These are phyloP conservation scores for Plasmodium blacklocki DNA, from an alignment of 169 alveolate genomes.

Conservation along the genomic window DNA sequence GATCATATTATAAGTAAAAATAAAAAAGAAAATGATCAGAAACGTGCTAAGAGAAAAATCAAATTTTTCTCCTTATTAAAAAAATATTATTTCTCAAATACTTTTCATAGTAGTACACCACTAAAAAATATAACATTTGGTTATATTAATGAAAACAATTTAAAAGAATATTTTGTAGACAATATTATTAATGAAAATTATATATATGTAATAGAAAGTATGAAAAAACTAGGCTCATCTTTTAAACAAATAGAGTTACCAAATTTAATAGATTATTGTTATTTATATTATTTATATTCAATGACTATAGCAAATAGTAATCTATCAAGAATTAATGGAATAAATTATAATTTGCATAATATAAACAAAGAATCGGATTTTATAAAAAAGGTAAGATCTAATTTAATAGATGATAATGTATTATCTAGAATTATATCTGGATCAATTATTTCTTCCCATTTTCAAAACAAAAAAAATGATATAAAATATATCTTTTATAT, in stretches of 20 bases:
- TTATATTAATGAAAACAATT: conserved; percentile 15
- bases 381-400: conserved; percentile 28
- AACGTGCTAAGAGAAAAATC: conserved; percentile 2
- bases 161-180: conserved; percentile 39
- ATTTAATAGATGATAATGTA: conserved; percentile 36
- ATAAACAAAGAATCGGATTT: conserved; percentile 7
- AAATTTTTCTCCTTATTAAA: conserved; percentile 24
- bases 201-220: conserved; percentile 26
- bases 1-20: background rate
- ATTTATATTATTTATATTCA: conserved; percentile 36
- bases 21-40: background rate
- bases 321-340: conserved; percentile 47
- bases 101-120: conserved; percentile 15
- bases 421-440: conserved; percentile 58
- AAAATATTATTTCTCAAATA: conserved; percentile 22
- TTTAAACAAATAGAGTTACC: conserved; percentile 13
- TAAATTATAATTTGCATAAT: conserved; percentile 45
- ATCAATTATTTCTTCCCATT: conserved; percentile 31
- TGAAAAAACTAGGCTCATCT: conserved; percentile 31
- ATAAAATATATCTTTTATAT: background rate
- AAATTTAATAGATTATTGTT: conserved; percentile 35
- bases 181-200: conserved; percentile 4
- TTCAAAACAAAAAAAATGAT: conserved; percentile 6
- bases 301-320: conserved; percentile 66
- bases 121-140: conserved; percentile 50